Conservation (phyloP, 1,284 basidiomycete genomes). For the Coniferiporia sulphurascens region DNA sequence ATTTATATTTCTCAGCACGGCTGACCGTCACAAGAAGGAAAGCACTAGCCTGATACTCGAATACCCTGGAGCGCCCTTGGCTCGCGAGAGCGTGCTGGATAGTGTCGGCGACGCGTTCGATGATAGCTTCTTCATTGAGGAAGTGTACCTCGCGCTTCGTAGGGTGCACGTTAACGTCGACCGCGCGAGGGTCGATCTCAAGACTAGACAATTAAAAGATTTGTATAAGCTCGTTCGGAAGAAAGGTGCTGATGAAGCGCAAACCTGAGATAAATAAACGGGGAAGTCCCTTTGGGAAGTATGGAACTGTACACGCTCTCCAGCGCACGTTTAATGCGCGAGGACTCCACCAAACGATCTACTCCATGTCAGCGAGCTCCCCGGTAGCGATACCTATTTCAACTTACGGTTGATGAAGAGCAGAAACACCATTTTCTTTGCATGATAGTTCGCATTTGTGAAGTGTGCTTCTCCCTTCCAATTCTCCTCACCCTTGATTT, state of each 20-base stretch:
- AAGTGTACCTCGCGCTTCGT: conserved; percentile 98
- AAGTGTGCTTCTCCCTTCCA: conserved; percentile 76
- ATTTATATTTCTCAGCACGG: background rate
- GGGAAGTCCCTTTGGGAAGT: conserved; percentile 87
- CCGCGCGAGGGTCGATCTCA: conserved; percentile 78
- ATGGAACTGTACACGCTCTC: conserved; percentile 84
- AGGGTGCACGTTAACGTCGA: conserved; percentile 98
- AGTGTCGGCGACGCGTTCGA: conserved; percentile 72
- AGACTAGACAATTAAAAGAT: conserved; percentile 43
- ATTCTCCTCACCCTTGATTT: conserved; percentile 28
- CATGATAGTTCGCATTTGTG: conserved; percentile 87
- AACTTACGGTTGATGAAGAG: conserved; percentile 95
- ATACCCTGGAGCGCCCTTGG: conserved; percentile 67
- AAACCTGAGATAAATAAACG: conserved; percentile 91
- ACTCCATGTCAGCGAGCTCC: conserved; percentile 35
- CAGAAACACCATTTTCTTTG: conserved; percentile 80
- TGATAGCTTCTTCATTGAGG: conserved; percentile 87
- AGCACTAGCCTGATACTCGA: conserved; percentile 75
- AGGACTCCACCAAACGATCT: conserved; percentile 94
- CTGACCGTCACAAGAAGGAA: background rate
- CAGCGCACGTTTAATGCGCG: conserved; percentile 81
- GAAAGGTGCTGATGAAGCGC: conserved; percentile 7
- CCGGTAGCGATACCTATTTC: too few relatives aligned
- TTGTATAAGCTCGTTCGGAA: background rate
- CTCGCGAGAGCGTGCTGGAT: conserved; percentile 65